Percentiles rank a stretch among this genome's conserved stretches.
Evolutionary conservation across 306 rosid genomes (phyloP).

Genomic region (Rosa lucieae): DNA sequence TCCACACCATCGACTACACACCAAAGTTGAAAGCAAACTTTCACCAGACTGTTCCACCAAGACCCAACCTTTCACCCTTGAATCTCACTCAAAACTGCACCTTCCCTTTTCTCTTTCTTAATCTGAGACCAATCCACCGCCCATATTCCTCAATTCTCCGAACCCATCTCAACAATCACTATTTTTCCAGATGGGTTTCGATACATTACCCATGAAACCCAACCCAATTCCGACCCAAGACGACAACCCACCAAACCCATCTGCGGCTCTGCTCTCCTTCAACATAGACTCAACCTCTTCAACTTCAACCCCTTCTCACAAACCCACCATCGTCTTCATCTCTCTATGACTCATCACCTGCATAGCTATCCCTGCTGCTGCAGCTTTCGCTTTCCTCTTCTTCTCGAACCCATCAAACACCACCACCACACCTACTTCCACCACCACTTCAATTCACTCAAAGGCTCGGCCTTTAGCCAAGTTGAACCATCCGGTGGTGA

Average conservation of each 20-base stretch:
- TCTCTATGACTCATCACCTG: constrained; percentile 54
- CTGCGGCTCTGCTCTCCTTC: constrained; percentile 69
- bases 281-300: constrained; percentile 46
- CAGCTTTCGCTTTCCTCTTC: constrained; percentile 66
- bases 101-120: not conserved
- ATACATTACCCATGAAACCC: constrained; percentile 46
- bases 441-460: not conserved
- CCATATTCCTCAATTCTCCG: not conserved
- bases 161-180: not conserved
- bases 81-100: not conserved
- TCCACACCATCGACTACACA: not conserved
- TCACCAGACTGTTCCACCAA: not conserved
- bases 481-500: constrained; percentile 60
- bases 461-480: constrained; percentile 61
- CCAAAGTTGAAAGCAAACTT: constrained; percentile 1
- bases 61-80: not conserved
- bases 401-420: constrained; percentile 45
- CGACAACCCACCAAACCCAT: constrained; percentile 39
- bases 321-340: constrained; percentile 54
- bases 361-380: constrained; percentile 63
- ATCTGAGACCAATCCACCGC: not conserved
- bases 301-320: constrained; percentile 30
- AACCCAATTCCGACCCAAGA: constrained; percentile 45
- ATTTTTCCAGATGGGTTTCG: constrained; percentile 54
- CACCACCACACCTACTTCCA: not conserved